phyloP scores from a whole-genome alignment of 345 rosid genomes.

The Citrus maxima region DNA sequence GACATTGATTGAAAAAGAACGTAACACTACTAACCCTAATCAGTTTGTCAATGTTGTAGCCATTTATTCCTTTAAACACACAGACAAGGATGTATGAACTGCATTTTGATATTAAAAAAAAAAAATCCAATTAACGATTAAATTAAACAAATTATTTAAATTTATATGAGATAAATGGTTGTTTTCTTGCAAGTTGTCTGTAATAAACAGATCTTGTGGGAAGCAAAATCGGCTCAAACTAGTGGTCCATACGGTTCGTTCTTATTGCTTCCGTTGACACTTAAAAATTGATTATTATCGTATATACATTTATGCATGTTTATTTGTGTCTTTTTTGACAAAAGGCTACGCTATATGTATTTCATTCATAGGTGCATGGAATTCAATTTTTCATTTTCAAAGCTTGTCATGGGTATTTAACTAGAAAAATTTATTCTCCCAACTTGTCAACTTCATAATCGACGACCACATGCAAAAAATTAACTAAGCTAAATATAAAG shows the following conservation, averaged over 20 bases:
- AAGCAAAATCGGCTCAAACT: neutral
- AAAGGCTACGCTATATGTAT: neutral
- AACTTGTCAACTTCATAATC: neutral
- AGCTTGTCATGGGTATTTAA: conserved; percentile 1
- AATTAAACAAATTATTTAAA: neutral
- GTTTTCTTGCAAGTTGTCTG: neutral
- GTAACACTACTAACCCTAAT: neutral
- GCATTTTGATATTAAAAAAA: neutral
- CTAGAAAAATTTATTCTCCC: neutral
- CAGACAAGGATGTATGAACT: neutral
- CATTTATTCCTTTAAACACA: neutral
- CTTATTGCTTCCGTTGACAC: neutral
- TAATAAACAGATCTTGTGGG: neutral
- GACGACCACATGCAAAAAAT: neutral
- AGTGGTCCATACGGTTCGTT: neutral
- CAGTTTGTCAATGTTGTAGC: neutral
- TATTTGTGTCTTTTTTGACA: neutral
- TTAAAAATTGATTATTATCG: neutral
- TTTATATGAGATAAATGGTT: neutral
- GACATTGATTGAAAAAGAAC: neutral
- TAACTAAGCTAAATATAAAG: too few relatives aligned
- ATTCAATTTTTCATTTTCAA: neutral
- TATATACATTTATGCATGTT: neutral
- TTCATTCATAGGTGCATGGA: neutral
- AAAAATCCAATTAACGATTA: neutral